phyloP scores from a whole-genome alignment of 2,329 filamentous ascomycete species.

The Phaeosphaeriaceae sp. region DNA sequence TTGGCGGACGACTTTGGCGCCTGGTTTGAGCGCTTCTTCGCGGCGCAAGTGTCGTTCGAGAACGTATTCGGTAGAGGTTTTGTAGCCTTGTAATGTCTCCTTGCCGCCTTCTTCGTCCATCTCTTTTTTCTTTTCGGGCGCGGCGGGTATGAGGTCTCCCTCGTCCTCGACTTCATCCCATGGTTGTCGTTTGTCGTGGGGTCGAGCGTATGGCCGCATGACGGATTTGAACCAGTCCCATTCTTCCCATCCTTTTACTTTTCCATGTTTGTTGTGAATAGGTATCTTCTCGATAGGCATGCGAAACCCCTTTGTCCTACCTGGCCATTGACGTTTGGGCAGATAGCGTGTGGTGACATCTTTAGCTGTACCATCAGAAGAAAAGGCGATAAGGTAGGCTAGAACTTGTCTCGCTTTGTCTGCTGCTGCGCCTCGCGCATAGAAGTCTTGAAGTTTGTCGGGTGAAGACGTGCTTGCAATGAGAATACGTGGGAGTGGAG shows the following conservation, averaged over 20 bases:
- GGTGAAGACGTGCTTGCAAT: constrained; percentile 67
- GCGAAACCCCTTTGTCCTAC: constrained; percentile 85
- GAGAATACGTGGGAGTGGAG: constrained; percentile 63
- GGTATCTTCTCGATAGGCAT: constrained; percentile 81
- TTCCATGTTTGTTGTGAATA: constrained; percentile 77
- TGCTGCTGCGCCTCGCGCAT: constrained; percentile 81
- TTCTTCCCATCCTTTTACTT: constrained; percentile 75
- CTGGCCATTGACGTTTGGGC: constrained; percentile 79
- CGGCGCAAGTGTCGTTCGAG: constrained; percentile 85
- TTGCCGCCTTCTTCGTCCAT: constrained; percentile 76
- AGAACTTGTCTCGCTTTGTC: constrained; percentile 89
- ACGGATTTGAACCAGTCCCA: constrained; percentile 88
- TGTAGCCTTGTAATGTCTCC: constrained; percentile 83
- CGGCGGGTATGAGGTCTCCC: constrained; percentile 74
- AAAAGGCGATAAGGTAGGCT: constrained; percentile 85
- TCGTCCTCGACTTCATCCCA: constrained; percentile 81
- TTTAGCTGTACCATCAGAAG: constrained; percentile 85
- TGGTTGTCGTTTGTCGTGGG: constrained; percentile 63
- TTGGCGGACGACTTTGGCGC: constrained; percentile 71
- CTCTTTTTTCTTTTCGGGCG: constrained; percentile 66
- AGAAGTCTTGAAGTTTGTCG: constrained; percentile 75
- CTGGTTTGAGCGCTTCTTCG: constrained; percentile 82
- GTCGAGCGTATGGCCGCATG: constrained; percentile 73
- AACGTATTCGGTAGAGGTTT: constrained; percentile 82
- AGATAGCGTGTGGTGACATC: constrained; percentile 94